Conservation (phyloP, 2,329 filamentous ascomycete genomes). For the Trichoderma sp. region DNA sequence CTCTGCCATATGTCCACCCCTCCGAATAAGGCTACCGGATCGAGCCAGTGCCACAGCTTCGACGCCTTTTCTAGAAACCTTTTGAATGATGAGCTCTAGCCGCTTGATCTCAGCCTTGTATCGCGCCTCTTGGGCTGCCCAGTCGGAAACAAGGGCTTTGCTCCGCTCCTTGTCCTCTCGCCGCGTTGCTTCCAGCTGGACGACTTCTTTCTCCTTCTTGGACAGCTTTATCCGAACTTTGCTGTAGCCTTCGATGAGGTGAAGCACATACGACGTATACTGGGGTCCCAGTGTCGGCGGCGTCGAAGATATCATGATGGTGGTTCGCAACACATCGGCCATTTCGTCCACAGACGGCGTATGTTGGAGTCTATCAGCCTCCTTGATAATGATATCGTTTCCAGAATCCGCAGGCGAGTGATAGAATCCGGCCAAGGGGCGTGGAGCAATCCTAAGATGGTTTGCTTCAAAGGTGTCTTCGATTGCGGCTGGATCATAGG, state of each 20-base stretch:
- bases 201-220: slow-evolving; percentile 37
- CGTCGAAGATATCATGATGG: slow-evolving; percentile 39
- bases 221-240: slow-evolving; percentile 29
- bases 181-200: slow-evolving; percentile 35
- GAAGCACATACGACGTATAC: slow-evolving; percentile 42
- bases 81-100: slow-evolving; percentile 32
- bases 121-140: slow-evolving; percentile 26
- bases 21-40: slow-evolving; percentile 37
- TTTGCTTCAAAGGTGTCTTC: background rate
- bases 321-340: slow-evolving; percentile 42
- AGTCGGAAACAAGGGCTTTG: slow-evolving; percentile 24
- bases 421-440: background rate
- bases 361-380: slow-evolving; percentile 32
- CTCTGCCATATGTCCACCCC: background rate
- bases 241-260: slow-evolving; percentile 38
- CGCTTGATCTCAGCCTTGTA: slow-evolving; percentile 33
- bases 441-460: background rate
- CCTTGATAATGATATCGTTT: slow-evolving; percentile 23
- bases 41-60: slow-evolving; percentile 45
- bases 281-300: slow-evolving; percentile 38
- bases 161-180: slow-evolving; percentile 37
- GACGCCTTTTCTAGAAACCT: slow-evolving; percentile 42
- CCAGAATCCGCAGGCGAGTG: background rate
- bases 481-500: background rate
- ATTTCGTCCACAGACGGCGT: slow-evolving; percentile 45